Percentiles rank a stretch among this genome's conserved stretches.
These are phyloP conservation scores for Senna tora DNA, from an alignment of 306 rosid species.

Conservation along the genomic window DNA sequence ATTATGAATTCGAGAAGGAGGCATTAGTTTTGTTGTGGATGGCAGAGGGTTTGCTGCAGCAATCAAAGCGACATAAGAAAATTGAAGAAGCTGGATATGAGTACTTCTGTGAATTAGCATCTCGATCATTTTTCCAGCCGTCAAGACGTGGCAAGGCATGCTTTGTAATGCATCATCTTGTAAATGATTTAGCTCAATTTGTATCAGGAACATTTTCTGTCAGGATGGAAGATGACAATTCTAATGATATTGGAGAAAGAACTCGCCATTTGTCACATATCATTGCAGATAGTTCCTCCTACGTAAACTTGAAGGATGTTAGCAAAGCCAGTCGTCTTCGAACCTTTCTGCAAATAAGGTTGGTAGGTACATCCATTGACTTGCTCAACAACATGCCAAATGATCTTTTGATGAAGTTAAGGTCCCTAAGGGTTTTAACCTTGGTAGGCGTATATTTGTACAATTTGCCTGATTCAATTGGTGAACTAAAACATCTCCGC, in stretches of 20 bases:
- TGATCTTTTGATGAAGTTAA: constrained; percentile 38
- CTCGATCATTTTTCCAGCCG: constrained; percentile 48
- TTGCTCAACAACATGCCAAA: constrained; percentile 28
- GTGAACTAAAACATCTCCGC: constrained; percentile 42
- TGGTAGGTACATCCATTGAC: constrained; percentile 19
- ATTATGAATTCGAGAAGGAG: constrained; percentile 45
- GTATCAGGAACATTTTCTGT: constrained; percentile 44
- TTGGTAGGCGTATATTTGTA: constrained; percentile 32
- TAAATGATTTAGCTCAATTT: constrained; percentile 48
- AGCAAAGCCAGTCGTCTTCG: constrained; percentile 33
- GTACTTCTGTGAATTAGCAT: constrained; percentile 45
- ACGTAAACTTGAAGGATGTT: constrained; percentile 24
- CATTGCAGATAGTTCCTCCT: constrained; percentile 38
- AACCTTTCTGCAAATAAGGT: constrained; percentile 37
- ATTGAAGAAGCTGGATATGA: constrained; percentile 50
- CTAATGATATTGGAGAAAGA: constrained; percentile 34
- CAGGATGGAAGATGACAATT: constrained; percentile 39
- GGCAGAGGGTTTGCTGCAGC: constrained; percentile 50
- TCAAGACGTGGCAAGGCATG: constrained; percentile 35
- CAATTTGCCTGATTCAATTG: constrained; percentile 35
- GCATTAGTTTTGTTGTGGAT: constrained; percentile 46
- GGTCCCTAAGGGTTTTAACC: constrained; percentile 41
- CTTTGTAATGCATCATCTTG: constrained; percentile 50
- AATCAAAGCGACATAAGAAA: constrained; percentile 34
- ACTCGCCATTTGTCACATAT: constrained; percentile 44